These are phyloP conservation scores for Ambrosia artemisiifolia DNA, from an alignment of 129 eudicot genomes.

Conservation along the genomic window DNA sequence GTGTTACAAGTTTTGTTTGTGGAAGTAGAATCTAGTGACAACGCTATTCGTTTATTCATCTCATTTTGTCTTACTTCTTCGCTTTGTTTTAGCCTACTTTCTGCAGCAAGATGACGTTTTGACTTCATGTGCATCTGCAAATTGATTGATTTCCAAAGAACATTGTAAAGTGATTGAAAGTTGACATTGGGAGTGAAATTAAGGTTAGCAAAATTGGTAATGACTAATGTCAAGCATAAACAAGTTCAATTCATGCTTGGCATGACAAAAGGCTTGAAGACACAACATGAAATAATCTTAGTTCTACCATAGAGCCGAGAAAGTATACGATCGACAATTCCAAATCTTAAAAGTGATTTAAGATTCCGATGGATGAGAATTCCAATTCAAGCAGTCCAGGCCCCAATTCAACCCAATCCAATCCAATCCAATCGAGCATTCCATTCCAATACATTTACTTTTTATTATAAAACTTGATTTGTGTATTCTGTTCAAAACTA, in stretches of 20 bases:
- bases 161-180: not conserved
- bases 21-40: conserved; percentile 37
- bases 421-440: too few species aligned
- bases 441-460: too few species aligned
- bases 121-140: conserved; percentile 60
- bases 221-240: not conserved
- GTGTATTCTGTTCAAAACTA: too few species aligned
- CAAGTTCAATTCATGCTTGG: not conserved
- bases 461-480: too few species aligned
- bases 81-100: conserved; percentile 47
- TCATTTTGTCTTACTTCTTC: conserved; percentile 47
- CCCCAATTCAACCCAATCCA: too few species aligned
- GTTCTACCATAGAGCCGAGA: too few species aligned
- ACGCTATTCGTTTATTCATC: conserved; percentile 53
- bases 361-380: too few species aligned
- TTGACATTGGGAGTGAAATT: not conserved
- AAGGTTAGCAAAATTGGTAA: not conserved
- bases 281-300: too few species aligned
- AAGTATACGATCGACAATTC: too few species aligned
- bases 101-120: conserved; percentile 59
- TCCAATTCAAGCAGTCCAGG: too few species aligned
- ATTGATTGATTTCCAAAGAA: conserved; percentile 1
- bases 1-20: conserved; percentile 9
- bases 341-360: too few species aligned
- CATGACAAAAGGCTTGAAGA: too few species aligned